phyloP scores from a whole-genome alignment of 2,329 filamentous ascomycete genomes.

The Metarhizium album region DNA sequence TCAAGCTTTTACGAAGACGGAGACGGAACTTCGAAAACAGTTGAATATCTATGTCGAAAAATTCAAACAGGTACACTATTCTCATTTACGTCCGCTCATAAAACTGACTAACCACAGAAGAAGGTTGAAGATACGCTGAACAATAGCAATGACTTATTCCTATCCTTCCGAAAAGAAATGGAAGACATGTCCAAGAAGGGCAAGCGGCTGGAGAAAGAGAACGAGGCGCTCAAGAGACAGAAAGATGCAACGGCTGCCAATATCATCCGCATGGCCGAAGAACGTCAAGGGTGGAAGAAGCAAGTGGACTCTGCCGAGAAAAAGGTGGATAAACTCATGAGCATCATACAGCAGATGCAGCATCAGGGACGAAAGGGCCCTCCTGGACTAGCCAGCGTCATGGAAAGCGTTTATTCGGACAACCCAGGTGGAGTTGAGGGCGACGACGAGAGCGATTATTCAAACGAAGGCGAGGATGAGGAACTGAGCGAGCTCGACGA shows the following conservation, averaged over 20 bases:
- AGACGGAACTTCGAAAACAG: constrained; percentile 85
- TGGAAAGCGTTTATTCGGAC: constrained; percentile 49
- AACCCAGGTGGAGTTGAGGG: constrained; percentile 37
- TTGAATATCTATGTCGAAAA: constrained; percentile 98
- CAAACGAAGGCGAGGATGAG: constrained; percentile 50
- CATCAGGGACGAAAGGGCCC: constrained; percentile 74
- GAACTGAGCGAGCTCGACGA: constrained; percentile 56
- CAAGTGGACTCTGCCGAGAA: constrained; percentile 45
- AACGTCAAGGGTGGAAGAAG: constrained; percentile 73
- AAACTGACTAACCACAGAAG: background rate
- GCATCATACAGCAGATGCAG: constrained; percentile 93
- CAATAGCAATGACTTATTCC: constrained; percentile 93
- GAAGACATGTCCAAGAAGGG: constrained; percentile 99
- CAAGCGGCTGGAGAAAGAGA: constrained; percentile 92
- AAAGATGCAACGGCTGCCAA: constrained; percentile 90
- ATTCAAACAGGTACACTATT: constrained; percentile 81
- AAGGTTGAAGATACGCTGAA: constrained; percentile 98
- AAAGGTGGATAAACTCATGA: constrained; percentile 86
- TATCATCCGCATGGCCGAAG: constrained; percentile 94
- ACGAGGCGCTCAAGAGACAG: constrained; percentile 80
- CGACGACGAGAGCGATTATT: constrained; percentile 50
- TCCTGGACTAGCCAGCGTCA: constrained; percentile 50
- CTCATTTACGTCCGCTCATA: background rate
- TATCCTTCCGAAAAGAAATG: constrained; percentile 98
- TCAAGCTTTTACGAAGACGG: constrained; percentile 90